A percentile compares a stretch with the other conserved stretches of the same genome.
These are phyloP conservation scores for Phytophthora fragariaefolia DNA, from an alignment of 352 stramenopile genomes.

Conservation along the genomic window DNA sequence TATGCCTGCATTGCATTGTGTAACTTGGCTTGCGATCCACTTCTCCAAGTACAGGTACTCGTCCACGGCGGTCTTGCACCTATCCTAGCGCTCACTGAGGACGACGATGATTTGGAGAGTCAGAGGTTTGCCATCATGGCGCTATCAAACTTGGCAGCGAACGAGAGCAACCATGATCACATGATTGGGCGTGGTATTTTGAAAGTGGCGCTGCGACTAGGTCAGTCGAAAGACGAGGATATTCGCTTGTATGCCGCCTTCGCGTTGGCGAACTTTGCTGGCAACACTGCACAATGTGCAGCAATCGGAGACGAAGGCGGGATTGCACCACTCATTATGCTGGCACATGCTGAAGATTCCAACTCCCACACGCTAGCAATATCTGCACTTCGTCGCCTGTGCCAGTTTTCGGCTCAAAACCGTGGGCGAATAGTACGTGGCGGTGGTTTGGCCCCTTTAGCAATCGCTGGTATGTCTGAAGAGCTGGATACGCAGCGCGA, in stretches of 20 bases:
- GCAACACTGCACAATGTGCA: conserved; percentile 87
- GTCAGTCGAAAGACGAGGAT: conserved; percentile 78
- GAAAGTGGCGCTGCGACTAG: conserved; percentile 78
- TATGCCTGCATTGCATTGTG: conserved; percentile 96
- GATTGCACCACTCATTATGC: conserved; percentile 88
- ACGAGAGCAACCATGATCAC: conserved; percentile 93
- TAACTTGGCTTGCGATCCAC: conserved; percentile 93
- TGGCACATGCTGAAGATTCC: conserved; percentile 88
- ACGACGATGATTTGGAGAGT: conserved; percentile 74
- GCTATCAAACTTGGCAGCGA: conserved; percentile 94
- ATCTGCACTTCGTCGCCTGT: conserved; percentile 92
- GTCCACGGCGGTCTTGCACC: conserved; percentile 92
- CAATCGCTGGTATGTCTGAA: conserved; percentile 81
- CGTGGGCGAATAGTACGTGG: conserved; percentile 87
- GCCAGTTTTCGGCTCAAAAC: conserved; percentile 90
- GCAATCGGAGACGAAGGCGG: conserved; percentile 92
- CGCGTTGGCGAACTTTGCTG: conserved; percentile 93
- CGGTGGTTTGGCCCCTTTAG: conserved; percentile 87
- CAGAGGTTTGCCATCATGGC: conserved; percentile 95
- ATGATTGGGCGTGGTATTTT: conserved; percentile 92
- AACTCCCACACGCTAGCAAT: conserved; percentile 94
- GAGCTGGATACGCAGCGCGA: conserved; percentile 96
- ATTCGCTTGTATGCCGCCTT: conserved; percentile 93
- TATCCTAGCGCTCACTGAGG: conserved; percentile 84
- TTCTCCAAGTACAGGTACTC: conserved; percentile 93